Conservation (phyloP, 164 flowering plant genomes). For the Tetrastigma voinierianum region DNA sequence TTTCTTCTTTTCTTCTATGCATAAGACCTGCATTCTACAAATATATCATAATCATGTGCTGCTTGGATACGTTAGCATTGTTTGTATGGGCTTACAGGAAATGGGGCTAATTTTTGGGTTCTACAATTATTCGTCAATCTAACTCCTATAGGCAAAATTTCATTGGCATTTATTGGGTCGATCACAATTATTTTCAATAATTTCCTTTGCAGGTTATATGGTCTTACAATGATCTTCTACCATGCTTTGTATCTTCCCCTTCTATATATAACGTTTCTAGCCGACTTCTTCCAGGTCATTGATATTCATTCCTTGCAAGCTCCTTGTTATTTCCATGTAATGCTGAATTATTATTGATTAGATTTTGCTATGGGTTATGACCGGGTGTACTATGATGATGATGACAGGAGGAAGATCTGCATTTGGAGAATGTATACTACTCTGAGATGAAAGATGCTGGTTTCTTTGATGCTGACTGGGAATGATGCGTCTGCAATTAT, state of each 20-base stretch:
- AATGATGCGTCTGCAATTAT: conserved; percentile 22
- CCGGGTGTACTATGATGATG: neutral
- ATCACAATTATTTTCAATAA: neutral
- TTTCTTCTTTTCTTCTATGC: conserved; percentile 21
- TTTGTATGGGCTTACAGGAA: conserved; percentile 60
- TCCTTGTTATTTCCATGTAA: neutral
- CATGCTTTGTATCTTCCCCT: conserved; percentile 88
- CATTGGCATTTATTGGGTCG: neutral
- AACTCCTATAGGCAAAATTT: neutral
- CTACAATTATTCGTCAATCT: conserved; percentile 47
- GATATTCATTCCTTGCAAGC: neutral
- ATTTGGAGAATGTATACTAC: conserved; percentile 81
- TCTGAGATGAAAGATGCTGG: conserved; percentile 99
- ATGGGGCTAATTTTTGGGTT: conserved; percentile 68
- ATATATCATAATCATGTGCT: conserved; percentile 63
- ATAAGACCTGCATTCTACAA: conserved; percentile 91
- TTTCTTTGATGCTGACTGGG: conserved; percentile 90
- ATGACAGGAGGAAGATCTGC: conserved; percentile 83
- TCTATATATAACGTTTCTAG: conserved; percentile 66
- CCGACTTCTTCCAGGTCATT: conserved; percentile 86
- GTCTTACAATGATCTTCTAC: conserved; percentile 52
- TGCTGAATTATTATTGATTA: neutral
- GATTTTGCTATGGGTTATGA: neutral
- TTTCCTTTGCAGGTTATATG: conserved; percentile 61
- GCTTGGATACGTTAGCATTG: conserved; percentile 48